Base-by-base conservation (phyloP, 139 green algal genomes). In the Micractinium sp. region DNA sequence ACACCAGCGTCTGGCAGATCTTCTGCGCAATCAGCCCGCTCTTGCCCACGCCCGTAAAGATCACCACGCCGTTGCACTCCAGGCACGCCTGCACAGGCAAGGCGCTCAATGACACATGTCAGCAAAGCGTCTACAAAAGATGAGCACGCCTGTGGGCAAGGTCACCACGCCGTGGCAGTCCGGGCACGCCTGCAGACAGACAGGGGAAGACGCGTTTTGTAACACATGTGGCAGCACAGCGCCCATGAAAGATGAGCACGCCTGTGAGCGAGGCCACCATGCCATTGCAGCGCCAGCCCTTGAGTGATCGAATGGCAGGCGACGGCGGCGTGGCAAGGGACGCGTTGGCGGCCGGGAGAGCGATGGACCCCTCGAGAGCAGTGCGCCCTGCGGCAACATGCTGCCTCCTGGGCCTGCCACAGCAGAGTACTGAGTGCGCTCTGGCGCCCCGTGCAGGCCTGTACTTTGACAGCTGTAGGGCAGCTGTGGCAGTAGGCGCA, bases 1-100 rank as follows among this genome's bases (percentile, higher is more conserved):
- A 96, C 71, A 96, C 93, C 27, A 96, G 87, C 13, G 94, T 96
- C 88, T 93, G 91, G 23, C 85, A 92, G 20, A 96, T 94, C 87
- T 96, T 96, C 89, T 96, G 94, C 4, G 94, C 92, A 73, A 96
- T 96, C 86, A 96, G 95, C 60, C 94, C 94, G 71, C 82, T 92
- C 92, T 96, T 96, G 60, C 94, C 94, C 39, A 96, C 93, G 9
- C 94, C 94, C 4, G 94, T 95, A 87, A 95, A 96, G 25, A 95
- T 86, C 2, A 96, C 89, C 13, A 89, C 82, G 66, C 94, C 94
- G 20, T 86, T 89, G 90, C 93, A 96, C 0, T 81, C 73, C 84
- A 95, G 77, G 86, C 90, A 93, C 0, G 79, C 86, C 90, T 92
- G 91, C 66, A 25, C n/a, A n/a, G n/a, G n/a, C n/a, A n/a, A n/a